Conservation (phyloP, 2,329 filamentous ascomycete genomes). For the Clonostachys rhizophaga region DNA sequence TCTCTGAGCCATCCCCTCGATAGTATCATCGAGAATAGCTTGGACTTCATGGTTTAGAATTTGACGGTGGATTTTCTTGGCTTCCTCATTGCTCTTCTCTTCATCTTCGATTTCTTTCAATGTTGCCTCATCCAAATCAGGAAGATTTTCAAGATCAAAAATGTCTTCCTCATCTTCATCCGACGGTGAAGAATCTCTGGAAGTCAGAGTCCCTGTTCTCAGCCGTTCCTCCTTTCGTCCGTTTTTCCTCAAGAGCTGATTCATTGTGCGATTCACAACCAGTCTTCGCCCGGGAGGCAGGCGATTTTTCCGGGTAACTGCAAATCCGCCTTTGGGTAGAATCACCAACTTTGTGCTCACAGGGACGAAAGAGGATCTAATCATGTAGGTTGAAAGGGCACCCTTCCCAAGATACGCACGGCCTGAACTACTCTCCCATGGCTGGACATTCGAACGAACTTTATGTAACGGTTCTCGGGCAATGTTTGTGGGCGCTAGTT, state of each 20-base stretch:
- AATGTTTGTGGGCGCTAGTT: too few species aligned
- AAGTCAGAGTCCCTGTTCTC: conserved; percentile 3
- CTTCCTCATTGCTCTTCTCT: conserved; percentile 22
- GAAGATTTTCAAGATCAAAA: conserved; percentile 31
- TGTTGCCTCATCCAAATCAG: conserved; percentile 46
- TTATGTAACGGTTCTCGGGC: too few species aligned
- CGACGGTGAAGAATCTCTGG: background rate
- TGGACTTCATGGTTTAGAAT: conserved; percentile 27
- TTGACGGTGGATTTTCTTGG: conserved; percentile 3
- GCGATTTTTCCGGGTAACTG: conserved; percentile 10
- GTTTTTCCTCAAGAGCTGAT: conserved; percentile 27
- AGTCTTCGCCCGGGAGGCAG: conserved; percentile 36
- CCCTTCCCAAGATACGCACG: conserved; percentile 28
- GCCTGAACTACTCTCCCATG: background rate
- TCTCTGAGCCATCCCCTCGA: conserved; percentile 39
- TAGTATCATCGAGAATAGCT: conserved; percentile 45
- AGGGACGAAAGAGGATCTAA: conserved; percentile 11
- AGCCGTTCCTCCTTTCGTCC: conserved; percentile 6
- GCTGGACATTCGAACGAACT: background rate
- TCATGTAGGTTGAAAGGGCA: conserved; percentile 12
- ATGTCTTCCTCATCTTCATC: conserved; percentile 25
- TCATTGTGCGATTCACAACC: conserved; percentile 35
- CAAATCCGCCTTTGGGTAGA: conserved; percentile 14
- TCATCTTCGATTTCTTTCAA: conserved; percentile 59
- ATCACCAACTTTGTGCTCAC: conserved; percentile 15